phyloP scores from a whole-genome alignment of 2,329 filamentous ascomycete species.

The Metarhizium sp. region DNA sequence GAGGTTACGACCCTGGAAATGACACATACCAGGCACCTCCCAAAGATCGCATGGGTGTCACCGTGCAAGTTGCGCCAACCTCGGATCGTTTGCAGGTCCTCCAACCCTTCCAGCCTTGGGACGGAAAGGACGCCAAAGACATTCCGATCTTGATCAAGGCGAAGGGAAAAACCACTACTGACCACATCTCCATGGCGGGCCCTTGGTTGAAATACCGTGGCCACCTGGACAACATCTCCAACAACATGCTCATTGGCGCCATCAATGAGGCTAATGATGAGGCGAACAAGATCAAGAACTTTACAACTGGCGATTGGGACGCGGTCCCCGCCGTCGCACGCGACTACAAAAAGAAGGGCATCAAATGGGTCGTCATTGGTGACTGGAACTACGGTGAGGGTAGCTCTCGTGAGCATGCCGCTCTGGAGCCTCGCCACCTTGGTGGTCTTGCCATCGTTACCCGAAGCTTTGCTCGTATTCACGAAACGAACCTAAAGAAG shows the following conservation, averaged over 20 bases:
- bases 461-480: slow-evolving; percentile 94
- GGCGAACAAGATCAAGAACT: slow-evolving; percentile 96
- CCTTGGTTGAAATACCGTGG: slow-evolving; percentile 99
- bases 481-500: slow-evolving; percentile 99
- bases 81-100: slow-evolving; percentile 94
- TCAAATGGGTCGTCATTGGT: slow-evolving; percentile 95
- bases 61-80: slow-evolving; percentile 74
- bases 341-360: slow-evolving; percentile 96
- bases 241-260: slow-evolving; percentile 98
- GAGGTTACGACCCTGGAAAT: slow-evolving; percentile 82
- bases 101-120: slow-evolving; percentile 76
- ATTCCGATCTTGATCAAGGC: slow-evolving; percentile 94
- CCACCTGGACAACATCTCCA: slow-evolving; percentile 98
- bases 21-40: slow-evolving; percentile 97
- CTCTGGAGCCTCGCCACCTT: slow-evolving; percentile 93
- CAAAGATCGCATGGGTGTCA: slow-evolving; percentile 60
- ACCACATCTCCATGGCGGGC: slow-evolving; percentile 95
- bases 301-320: slow-evolving; percentile 71
- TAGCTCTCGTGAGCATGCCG: slow-evolving; percentile 94
- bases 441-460: slow-evolving; percentile 96
- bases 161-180: slow-evolving; percentile 91
- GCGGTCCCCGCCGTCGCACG: slow-evolving; percentile 89
- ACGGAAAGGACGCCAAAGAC: slow-evolving; percentile 79
- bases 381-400: slow-evolving; percentile 99
- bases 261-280: slow-evolving; percentile 93